Base-by-base conservation (phyloP, 305 asterid genomes). In the Andrographis paniculata region DNA sequence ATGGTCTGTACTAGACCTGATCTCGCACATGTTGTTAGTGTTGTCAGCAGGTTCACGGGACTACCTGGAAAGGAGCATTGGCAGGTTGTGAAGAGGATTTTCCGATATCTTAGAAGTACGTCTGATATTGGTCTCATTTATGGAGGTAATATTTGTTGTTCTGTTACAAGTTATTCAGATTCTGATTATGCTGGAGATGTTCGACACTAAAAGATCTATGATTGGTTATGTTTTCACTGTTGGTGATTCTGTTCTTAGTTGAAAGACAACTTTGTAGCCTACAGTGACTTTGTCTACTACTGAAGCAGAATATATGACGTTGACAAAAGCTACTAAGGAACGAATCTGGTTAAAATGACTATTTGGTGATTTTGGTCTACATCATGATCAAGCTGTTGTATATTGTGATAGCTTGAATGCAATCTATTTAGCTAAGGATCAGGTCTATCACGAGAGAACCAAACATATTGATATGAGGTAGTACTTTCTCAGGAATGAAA, bases 381-480 rank as follows among this genome's bases (percentile, higher is more conserved):
- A 40, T 4, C 17, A 40, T 14, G 45, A 17, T 7, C 4, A n/a
- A 5, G 18, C 18, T 40, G 18, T 5, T 40, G 14, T 40, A 4
- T 40, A 5, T n/a, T 40, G 45, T 6, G 45, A 40, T n/a, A 40
- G 15, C 14, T 18, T n/a, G 5, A 40, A 3, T 40, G 45, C 45
- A n/a, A 40, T 40, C 18, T 18, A n/a, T n/a, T 40, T 40, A n/a
- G 45, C 45, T n/a, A 40, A 40, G 45, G 45, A 40, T n/a, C 45
- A 40, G 4, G 18, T n/a, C 19, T n/a, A 40, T n/a, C 45, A 40
- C 8, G 28, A 23, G 28, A 3, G 28, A 3, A 23, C 28, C 28
- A 23, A 23, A 8, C 28, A 23, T 8, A 23, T 23, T 23, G 28
- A 23, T 23, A 8, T 23, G 5, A 23, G 8, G 28, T 23, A 23